Percentiles rank a stretch among this genome's conserved stretches.
phyloP scores from a whole-genome alignment of 2,329 filamentous ascomycete genomes.

The Canariomyces notabilis region DNA sequence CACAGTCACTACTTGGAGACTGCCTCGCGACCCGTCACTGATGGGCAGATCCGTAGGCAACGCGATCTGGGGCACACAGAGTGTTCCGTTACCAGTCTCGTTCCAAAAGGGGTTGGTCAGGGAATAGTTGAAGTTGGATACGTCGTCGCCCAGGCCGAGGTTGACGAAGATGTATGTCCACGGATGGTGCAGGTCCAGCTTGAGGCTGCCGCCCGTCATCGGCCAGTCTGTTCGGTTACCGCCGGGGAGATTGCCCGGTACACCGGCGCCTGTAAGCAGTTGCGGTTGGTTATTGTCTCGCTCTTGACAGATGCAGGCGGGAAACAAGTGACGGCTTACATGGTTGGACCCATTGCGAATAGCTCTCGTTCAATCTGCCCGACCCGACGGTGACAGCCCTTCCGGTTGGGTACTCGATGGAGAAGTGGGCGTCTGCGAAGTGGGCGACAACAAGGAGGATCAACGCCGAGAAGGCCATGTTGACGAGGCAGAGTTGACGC shows the following conservation, averaged over 20 bases:
- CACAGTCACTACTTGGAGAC: slow-evolving; percentile 64
- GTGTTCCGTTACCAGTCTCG: slow-evolving; percentile 55
- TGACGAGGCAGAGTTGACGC: no score
- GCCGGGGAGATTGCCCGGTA: slow-evolving; percentile 35
- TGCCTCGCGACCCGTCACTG: slow-evolving; percentile 57
- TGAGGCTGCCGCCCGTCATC: slow-evolving; percentile 43
- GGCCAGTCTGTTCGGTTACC: slow-evolving; percentile 50
- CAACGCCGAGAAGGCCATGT: slow-evolving; percentile 32
- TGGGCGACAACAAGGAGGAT: slow-evolving; percentile 33
- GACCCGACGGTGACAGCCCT: slow-evolving; percentile 42
- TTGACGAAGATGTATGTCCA: slow-evolving; percentile 52
- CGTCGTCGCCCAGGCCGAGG: slow-evolving; percentile 42
- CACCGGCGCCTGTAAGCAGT: slow-evolving; percentile 40
- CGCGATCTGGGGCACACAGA: slow-evolving; percentile 59
- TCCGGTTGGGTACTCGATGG: slow-evolving; percentile 44
- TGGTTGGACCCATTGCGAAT: slow-evolving; percentile 47
- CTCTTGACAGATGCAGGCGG: neutral
- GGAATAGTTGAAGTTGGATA: slow-evolving; percentile 64
- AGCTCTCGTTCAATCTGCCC: slow-evolving; percentile 31
- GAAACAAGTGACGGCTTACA: slow-evolving; percentile 33
- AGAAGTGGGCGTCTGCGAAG: slow-evolving; percentile 44
- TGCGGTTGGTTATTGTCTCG: neutral
- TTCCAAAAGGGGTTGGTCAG: slow-evolving; percentile 56
- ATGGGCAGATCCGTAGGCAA: slow-evolving; percentile 48
- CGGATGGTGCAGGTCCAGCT: slow-evolving; percentile 46